Percentiles rank a stretch among this genome's conserved stretches.
Evolutionary conservation across 2,329 filamentous ascomycete species (phyloP).

Genomic region (Alternaria ventricosa): DNA sequence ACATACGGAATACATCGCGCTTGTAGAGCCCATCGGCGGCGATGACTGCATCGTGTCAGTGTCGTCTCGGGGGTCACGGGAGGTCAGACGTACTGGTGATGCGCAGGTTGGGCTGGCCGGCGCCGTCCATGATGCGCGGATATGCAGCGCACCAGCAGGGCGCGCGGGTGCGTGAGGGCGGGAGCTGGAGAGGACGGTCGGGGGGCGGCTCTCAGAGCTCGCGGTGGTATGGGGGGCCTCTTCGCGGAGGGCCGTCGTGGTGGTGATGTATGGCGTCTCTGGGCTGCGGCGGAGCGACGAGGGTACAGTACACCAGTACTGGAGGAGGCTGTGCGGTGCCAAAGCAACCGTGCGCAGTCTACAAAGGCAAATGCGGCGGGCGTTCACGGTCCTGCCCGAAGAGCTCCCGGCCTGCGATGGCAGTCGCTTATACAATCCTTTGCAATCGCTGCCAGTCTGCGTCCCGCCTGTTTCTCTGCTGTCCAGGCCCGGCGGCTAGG

Average conservation of each 20-base stretch:
- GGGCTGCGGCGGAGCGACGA: slow-evolving; percentile 28
- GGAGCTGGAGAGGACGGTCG: background rate
- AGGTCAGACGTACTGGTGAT: slow-evolving; percentile 76
- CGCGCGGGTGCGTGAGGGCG: background rate
- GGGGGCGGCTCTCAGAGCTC: slow-evolving; percentile 44
- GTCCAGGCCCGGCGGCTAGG: slow-evolving; percentile 4
- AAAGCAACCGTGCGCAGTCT: slow-evolving; percentile 28
- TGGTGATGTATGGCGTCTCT: slow-evolving; percentile 11
- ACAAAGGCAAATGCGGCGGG: slow-evolving; percentile 32
- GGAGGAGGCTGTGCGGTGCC: slow-evolving; percentile 42
- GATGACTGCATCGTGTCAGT: slow-evolving; percentile 72
- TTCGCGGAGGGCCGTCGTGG: slow-evolving; percentile 1
- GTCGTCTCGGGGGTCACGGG: slow-evolving; percentile 3
- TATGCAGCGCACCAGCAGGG: slow-evolving; percentile 4
- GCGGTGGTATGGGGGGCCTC: slow-evolving; percentile 16
- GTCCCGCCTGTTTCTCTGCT: background rate
- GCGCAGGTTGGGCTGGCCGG: slow-evolving; percentile 77
- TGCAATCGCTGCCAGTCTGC: slow-evolving; percentile 19
- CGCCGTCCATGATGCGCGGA: slow-evolving; percentile 52
- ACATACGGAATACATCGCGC: slow-evolving; percentile 97
- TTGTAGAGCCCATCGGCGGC: slow-evolving; percentile 98
- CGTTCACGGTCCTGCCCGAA: slow-evolving; percentile 22
- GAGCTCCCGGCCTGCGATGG: slow-evolving; percentile 18
- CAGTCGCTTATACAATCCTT: slow-evolving; percentile 28
- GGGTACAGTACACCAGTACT: slow-evolving; percentile 11